Evolutionary conservation across 352 stramenopile species (phyloP).

Genomic region (Elongisporangium anandrum): DNA sequence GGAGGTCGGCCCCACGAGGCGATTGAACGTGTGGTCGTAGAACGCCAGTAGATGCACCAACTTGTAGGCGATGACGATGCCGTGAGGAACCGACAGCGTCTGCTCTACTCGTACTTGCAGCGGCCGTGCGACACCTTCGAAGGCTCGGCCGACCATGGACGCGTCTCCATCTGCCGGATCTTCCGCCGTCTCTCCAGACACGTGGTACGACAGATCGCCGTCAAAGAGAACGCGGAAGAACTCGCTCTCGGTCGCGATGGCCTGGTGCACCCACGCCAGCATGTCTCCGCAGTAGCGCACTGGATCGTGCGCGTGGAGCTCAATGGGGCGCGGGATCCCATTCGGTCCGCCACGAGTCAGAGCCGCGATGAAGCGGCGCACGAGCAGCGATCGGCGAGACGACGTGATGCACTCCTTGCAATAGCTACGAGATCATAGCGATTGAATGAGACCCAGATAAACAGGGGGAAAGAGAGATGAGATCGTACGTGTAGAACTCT

Average conservation of each 20-base stretch:
- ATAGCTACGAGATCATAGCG: slow-evolving; percentile 32
- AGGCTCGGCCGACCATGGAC: slow-evolving; percentile 54
- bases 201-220: slow-evolving; percentile 23
- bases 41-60: slow-evolving; percentile 65
- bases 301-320: slow-evolving; percentile 85
- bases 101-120: slow-evolving; percentile 68
- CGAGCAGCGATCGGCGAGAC: slow-evolving; percentile 46
- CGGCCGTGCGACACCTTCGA: slow-evolving; percentile 55
- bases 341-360: slow-evolving; percentile 71
- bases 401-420: slow-evolving; percentile 75
- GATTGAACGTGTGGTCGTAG: slow-evolving; percentile 55
- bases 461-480: not conserved
- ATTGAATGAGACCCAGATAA: not conserved
- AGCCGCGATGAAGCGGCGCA: slow-evolving; percentile 72
- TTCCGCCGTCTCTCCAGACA: not conserved
- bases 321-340: slow-evolving; percentile 75
- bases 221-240: slow-evolving; percentile 80
- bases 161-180: slow-evolving; percentile 8
- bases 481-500: slow-evolving; percentile 75
- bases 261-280: slow-evolving; percentile 86
- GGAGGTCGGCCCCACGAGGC: slow-evolving; percentile 26
- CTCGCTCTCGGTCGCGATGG: slow-evolving; percentile 75
- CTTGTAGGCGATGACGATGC: slow-evolving; percentile 58
- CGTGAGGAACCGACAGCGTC: slow-evolving; percentile 43
- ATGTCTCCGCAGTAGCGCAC: slow-evolving; percentile 88